phyloP scores from a whole-genome alignment of 192 early-diverging fungal genomes.

The Lobosporangium transversale region DNA sequence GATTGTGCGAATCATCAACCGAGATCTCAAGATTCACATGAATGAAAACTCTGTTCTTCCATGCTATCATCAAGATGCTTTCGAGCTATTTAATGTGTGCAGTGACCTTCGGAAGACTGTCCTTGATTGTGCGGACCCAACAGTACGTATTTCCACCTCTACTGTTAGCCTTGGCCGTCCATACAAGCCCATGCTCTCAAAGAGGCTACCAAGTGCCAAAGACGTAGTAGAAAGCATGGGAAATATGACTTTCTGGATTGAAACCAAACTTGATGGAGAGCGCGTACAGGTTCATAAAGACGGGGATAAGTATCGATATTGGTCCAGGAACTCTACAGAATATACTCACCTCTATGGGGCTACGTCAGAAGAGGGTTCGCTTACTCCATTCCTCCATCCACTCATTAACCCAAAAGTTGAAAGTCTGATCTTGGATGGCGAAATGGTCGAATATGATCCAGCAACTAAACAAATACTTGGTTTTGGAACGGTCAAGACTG shows the following conservation, averaged over 20 bases:
- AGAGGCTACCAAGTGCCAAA: conserved; percentile 58
- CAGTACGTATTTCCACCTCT: conserved; percentile 39
- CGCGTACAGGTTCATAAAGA: conserved; percentile 76
- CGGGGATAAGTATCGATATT: conserved; percentile 58
- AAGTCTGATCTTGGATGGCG: conserved; percentile 83
- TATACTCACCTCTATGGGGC: conserved; percentile 78
- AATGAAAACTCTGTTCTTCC: conserved; percentile 75
- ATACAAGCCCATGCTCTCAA: conserved; percentile 76
- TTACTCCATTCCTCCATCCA: conserved; percentile 66
- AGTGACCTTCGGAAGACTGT: conserved; percentile 70
- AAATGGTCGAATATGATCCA: conserved; percentile 81
- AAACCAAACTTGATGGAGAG: conserved; percentile 88
- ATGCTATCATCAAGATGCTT: conserved; percentile 76
- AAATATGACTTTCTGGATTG: conserved; percentile 71
- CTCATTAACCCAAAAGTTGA: conserved; percentile 59
- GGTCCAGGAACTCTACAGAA: conserved; percentile 72
- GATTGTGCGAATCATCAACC: conserved; percentile 79
- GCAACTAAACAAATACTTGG: conserved; percentile 64
- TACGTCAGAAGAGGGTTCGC: conserved; percentile 60
- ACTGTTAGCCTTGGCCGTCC: conserved; percentile 65
- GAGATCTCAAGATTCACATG: conserved; percentile 79
- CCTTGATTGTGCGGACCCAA: conserved; percentile 63
- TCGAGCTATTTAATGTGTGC: conserved; percentile 72
- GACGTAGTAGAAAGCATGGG: conserved; percentile 60
- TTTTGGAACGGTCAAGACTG: conserved; percentile 82